Conservation (phyloP, 306 rosid genomes). For the Quercus glauca region DNA sequence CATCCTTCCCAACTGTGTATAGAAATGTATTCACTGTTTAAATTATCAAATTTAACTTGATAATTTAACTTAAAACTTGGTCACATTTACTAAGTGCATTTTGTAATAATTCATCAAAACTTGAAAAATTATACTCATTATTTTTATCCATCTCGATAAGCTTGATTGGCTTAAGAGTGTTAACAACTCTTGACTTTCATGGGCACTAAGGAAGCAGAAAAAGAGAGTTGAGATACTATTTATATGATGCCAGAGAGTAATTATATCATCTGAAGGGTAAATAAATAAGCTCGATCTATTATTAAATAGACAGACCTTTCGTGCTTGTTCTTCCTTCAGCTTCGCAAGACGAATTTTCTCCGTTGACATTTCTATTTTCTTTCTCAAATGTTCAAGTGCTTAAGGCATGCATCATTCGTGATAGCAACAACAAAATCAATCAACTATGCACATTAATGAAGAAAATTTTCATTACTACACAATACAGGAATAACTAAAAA, state of each 20-base stretch:
- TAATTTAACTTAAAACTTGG: background rate
- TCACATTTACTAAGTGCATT: background rate
- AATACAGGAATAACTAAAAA: slow-evolving; percentile 22
- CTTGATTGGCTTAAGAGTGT: background rate
- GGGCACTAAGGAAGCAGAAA: background rate
- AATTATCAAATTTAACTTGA: background rate
- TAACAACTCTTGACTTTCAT: background rate
- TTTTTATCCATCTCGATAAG: background rate
- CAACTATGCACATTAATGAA: slow-evolving; percentile 20
- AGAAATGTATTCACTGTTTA: background rate
- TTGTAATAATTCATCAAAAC: background rate
- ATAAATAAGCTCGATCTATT: slow-evolving; percentile 8
- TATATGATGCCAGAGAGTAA: background rate
- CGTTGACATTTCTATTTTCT: slow-evolving; percentile 76
- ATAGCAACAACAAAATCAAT: slow-evolving; percentile 28
- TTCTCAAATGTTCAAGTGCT: slow-evolving; percentile 90
- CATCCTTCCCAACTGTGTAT: background rate
- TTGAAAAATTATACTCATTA: background rate
- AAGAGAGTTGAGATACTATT: background rate
- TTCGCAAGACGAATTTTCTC: slow-evolving; percentile 77
- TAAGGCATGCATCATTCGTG: slow-evolving; percentile 32
- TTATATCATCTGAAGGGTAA: background rate
- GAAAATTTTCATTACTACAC: slow-evolving; percentile 2
- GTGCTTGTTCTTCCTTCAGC: slow-evolving; percentile 79
- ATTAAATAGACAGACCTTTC: slow-evolving; percentile 43